Percentiles rank a stretch among this genome's conserved stretches.
phyloP scores from a whole-genome alignment of 2,329 filamentous ascomycete genomes.

The Lecanicillium sp. region DNA sequence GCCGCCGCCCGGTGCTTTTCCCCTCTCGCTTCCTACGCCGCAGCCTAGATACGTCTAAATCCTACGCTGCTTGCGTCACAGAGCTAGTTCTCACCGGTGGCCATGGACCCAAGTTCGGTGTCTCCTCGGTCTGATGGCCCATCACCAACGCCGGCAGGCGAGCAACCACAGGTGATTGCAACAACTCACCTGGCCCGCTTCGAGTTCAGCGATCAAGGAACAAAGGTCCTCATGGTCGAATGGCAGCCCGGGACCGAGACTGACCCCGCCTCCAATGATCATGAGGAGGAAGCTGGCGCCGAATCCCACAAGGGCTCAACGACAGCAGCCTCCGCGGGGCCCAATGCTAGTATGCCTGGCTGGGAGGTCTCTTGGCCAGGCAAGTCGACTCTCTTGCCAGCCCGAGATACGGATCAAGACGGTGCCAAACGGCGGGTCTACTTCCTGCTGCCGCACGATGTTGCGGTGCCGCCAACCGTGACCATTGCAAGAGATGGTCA shows the following conservation, averaged over 20 bases:
- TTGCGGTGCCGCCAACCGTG: conserved; percentile 63
- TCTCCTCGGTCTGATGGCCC: conserved; percentile 21
- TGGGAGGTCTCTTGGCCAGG: conserved; percentile 84
- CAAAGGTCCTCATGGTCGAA: conserved; percentile 89
- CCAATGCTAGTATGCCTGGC: conserved; percentile 13
- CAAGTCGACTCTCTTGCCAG: conserved; percentile 63
- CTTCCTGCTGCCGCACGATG: conserved; percentile 69
- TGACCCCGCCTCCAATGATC: background rate
- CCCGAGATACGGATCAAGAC: conserved; percentile 32
- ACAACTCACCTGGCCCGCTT: conserved; percentile 56
- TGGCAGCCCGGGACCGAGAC: conserved; percentile 51
- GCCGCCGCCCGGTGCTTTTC: too few relatives aligned
- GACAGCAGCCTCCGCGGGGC: conserved; percentile 5
- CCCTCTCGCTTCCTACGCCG: too few relatives aligned
- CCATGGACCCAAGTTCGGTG: conserved; percentile 23
- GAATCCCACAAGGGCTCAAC: background rate
- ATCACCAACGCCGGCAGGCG: conserved; percentile 3
- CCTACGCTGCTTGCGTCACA: background rate
- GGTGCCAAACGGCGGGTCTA: conserved; percentile 56
- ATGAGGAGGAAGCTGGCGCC: background rate
- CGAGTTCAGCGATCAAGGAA: conserved; percentile 81
- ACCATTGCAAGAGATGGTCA: conserved; percentile 46
- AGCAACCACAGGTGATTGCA: conserved; percentile 10
- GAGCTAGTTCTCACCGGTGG: conserved; percentile 4
- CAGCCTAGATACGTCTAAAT: background rate